Base-by-base conservation (phyloP, 2,329 filamentous ascomycete genomes). In the Alternaria longipes region DNA sequence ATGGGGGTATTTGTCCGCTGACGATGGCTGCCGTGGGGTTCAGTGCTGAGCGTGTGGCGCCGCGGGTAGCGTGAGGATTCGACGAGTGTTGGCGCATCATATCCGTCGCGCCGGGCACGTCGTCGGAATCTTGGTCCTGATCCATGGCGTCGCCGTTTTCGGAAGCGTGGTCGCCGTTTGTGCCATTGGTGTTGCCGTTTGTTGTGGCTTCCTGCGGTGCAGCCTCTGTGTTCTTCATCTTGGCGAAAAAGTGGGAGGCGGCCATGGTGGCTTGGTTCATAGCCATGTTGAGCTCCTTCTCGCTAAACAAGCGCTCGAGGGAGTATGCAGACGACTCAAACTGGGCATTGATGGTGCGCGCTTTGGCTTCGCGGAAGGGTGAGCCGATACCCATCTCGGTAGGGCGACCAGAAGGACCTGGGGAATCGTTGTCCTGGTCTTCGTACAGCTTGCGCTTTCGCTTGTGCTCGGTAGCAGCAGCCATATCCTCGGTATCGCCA, bases 241-340 rank as follows among this genome's bases (percentile, higher is more conserved):
- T 85, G 56, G 86, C 83, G 74, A 90, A 88, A 77, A 84, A 83
- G 62, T 83, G 76, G 40, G 85, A 82, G 1, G 88, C 85, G 5
- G 87, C 87, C 30, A 85, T 81, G 52, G 87, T 85, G 3, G 88
- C 88, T 46, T 84, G 83, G 67, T 88, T 88, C 62, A 86, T 87
- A 56, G 87, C 85, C 74, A 87, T 81, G 53, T 84, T 84, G 54
- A 90, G 83, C 74, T 90, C 88, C 78, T 89, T 90, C 63, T 90
- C 87, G 3, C 87, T 90, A 72, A 90, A 90, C 16, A 90, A 81
- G n/a, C 84, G 83, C 57, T 89, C 84, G 58, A 90, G 83, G 8
- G 86, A 88, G 76, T 88, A 89, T 5, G 84, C 81, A 2, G 86
- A 81, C 8, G 86, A 84, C 63, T 86, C 84, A 67, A 86, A 85